Percentiles rank a stretch among this genome's conserved stretches.
Conservation (phyloP, 495 filamentous ascomycete genomes). For the Penicillium malachiteum region DNA sequence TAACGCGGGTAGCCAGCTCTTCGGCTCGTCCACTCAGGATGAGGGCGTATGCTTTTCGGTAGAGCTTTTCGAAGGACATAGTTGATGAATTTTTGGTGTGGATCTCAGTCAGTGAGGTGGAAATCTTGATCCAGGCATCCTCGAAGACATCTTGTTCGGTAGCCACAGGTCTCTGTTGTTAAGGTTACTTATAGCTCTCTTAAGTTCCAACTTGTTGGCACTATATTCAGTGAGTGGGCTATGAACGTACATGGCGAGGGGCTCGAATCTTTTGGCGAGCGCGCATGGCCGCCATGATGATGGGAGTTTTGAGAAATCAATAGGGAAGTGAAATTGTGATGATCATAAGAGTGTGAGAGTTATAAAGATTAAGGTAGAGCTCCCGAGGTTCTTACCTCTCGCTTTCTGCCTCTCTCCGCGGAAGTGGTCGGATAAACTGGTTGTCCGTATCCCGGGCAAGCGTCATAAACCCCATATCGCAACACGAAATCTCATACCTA, state of each 20-base stretch:
- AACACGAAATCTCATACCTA: too few relatives aligned
- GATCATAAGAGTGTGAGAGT: neutral
- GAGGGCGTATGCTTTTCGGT: slow-evolving; percentile 95
- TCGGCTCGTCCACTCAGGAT: slow-evolving; percentile 85
- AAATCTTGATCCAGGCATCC: slow-evolving; percentile 72
- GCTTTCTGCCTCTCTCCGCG: slow-evolving; percentile 18
- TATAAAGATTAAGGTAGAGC: neutral
- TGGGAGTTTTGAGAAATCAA: neutral
- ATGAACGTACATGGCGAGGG: slow-evolving; percentile 59
- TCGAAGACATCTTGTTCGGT: slow-evolving; percentile 71
- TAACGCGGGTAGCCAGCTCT: slow-evolving; percentile 76
- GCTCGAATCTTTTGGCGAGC: slow-evolving; percentile 69
- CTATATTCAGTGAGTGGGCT: neutral
- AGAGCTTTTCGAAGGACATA: slow-evolving; percentile 93
- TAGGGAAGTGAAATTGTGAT: too few relatives aligned
- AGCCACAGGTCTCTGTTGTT: slow-evolving; percentile 51
- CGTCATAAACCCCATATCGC: too few relatives aligned
- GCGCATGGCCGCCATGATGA: slow-evolving; percentile 59
- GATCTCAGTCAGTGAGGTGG: slow-evolving; percentile 75
- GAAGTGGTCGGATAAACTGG: slow-evolving; percentile 12
- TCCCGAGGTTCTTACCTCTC: neutral
- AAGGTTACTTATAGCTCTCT: slow-evolving; percentile 13
- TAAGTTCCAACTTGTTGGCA: neutral
- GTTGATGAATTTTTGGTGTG: slow-evolving; percentile 87
- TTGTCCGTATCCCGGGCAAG: slow-evolving; percentile 5